These are phyloP conservation scores for Diaporthe nobilis DNA, from an alignment of 2,329 filamentous ascomycete genomes.

Conservation along the genomic window DNA sequence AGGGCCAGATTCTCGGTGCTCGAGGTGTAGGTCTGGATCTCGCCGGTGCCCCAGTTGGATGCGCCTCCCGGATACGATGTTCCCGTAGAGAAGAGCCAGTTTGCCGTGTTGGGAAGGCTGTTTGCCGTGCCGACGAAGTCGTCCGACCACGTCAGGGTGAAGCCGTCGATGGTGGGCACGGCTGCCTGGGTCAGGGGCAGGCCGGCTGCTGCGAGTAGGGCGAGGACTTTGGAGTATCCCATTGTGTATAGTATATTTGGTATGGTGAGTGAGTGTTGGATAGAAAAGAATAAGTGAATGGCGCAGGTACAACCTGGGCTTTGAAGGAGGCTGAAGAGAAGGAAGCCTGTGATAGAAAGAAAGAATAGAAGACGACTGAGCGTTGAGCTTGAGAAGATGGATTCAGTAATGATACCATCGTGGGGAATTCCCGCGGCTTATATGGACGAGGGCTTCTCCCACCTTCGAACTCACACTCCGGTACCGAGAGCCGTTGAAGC, in stretches of 20 bases:
- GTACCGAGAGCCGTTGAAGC: constrained; percentile 1
- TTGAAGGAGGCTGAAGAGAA: constrained; percentile 16
- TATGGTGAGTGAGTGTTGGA: neutral
- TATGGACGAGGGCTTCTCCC: neutral
- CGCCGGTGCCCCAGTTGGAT: constrained; percentile 25
- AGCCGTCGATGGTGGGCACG: constrained; percentile 43
- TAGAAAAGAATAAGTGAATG: neutral
- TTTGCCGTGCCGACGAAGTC: constrained; percentile 49
- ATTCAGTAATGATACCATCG: neutral
- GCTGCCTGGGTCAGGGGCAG: constrained; percentile 31
- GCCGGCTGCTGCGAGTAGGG: constrained; percentile 19
- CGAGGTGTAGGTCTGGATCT: constrained; percentile 33
- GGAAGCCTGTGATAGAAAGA: constrained; percentile 5
- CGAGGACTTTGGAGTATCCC: constrained; percentile 4
- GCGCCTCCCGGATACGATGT: constrained; percentile 35
- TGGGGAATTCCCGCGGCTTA: neutral
- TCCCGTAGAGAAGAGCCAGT: constrained; percentile 21
- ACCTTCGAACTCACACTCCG: neutral
- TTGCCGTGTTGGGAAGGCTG: constrained; percentile 31
- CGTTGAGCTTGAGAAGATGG: neutral
- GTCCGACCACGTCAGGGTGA: constrained; percentile 48
- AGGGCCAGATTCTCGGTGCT: constrained; percentile 32
- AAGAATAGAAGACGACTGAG: constrained; percentile 6
- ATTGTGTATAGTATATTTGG: neutral
- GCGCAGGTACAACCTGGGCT: constrained; percentile 6